Percentiles rank a stretch among this genome's conserved stretches.
These are phyloP conservation scores for Saccharomyces hybrid DNA, from an alignment of 1,139 yeast species.

Conservation along the genomic window DNA sequence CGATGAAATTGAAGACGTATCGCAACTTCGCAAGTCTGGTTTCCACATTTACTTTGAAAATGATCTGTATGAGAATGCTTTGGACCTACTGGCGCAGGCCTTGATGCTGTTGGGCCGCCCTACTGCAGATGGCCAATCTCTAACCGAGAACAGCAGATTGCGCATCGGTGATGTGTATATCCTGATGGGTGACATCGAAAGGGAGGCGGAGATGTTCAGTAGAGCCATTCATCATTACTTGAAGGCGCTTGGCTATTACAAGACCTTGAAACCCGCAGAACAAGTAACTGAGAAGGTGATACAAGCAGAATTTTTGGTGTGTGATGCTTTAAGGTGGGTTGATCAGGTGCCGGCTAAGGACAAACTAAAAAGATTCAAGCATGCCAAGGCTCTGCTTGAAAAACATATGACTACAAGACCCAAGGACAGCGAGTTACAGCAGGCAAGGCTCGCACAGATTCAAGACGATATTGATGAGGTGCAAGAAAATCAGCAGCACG, in stretches of 20 bases:
- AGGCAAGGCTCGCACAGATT: slow-evolving; percentile 2
- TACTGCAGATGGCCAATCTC: not conserved
- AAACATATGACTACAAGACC: slow-evolving; percentile 38
- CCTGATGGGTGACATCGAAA: slow-evolving; percentile 75
- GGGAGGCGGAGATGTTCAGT: slow-evolving; percentile 32
- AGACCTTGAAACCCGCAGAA: slow-evolving; percentile 1
- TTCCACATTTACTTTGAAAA: slow-evolving; percentile 10
- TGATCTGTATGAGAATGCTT: slow-evolving; percentile 12
- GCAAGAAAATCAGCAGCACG: not conserved
- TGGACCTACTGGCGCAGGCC: slow-evolving; percentile 13
- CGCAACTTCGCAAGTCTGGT: slow-evolving; percentile 6
- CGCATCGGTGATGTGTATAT: slow-evolving; percentile 72
- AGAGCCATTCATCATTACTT: slow-evolving; percentile 14
- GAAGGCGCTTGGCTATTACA: slow-evolving; percentile 29
- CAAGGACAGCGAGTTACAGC: not conserved
- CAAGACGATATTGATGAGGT: slow-evolving; percentile 2
- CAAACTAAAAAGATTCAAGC: not conserved
- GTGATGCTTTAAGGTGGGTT: not conserved
- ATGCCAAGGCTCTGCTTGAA: slow-evolving; percentile 35
- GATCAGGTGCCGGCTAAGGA: not conserved
- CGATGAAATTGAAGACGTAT: slow-evolving; percentile 8
- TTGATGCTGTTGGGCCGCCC: slow-evolving; percentile 12
- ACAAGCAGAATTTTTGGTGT: not conserved
- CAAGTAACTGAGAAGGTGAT: not conserved
- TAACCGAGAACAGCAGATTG: slow-evolving; percentile 32